phyloP scores from a whole-genome alignment of 768 basidiomycete genomes.

The Kondoa subrosea region DNA sequence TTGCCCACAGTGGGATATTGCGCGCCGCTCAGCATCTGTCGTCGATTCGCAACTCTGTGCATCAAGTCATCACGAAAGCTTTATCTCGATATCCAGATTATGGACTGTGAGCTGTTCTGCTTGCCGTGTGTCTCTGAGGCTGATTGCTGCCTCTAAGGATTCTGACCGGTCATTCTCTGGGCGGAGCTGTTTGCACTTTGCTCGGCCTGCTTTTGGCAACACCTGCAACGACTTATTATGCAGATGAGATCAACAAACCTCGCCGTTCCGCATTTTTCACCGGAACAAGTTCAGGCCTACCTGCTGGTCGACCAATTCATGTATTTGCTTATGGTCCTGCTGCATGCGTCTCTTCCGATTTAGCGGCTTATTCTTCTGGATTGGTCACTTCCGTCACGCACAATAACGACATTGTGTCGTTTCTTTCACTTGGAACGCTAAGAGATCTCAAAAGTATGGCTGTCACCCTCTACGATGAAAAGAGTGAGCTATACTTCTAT shows the following conservation, averaged over 20 bases:
- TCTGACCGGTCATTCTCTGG: constrained; percentile 25
- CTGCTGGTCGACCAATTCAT: constrained; percentile 33
- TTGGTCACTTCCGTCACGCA: constrained; percentile 32
- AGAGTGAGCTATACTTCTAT: too few relatives aligned
- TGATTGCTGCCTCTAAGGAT: not conserved
- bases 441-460: constrained; percentile 34
- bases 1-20: constrained; percentile 32
- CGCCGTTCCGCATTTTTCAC: constrained; percentile 33
- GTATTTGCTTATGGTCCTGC: constrained; percentile 33
- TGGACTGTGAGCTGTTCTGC: constrained; percentile 30
- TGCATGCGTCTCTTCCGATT: constrained; percentile 32
- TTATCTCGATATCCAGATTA: constrained; percentile 29
- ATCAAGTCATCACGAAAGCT: constrained; percentile 30
- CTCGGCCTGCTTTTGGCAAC: constrained; percentile 30
- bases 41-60: constrained; percentile 28
- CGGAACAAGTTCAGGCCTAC: constrained; percentile 29
- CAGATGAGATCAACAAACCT: not conserved
- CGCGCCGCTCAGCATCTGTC: constrained; percentile 26
- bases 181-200: constrained; percentile 34
- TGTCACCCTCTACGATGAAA: constrained; percentile 32
- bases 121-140: not conserved
- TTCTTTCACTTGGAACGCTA: constrained; percentile 29
- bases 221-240: constrained; percentile 13
- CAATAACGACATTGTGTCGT: constrained; percentile 31
- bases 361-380: constrained; percentile 30